phyloP scores from a whole-genome alignment of 257 asterid species.

The Lantana camara region DNA sequence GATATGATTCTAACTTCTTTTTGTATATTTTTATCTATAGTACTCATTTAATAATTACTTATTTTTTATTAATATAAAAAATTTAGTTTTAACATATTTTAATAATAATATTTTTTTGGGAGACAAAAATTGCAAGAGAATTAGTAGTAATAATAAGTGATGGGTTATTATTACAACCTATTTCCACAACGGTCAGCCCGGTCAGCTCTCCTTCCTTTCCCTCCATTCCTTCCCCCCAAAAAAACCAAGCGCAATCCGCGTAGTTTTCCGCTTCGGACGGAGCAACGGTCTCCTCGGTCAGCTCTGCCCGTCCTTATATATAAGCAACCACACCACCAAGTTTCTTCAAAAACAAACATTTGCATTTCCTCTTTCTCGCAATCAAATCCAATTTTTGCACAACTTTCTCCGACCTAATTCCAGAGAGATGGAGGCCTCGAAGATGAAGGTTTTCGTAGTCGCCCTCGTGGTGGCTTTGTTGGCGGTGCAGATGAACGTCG shows the following conservation, averaged over 20 bases:
- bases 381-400: background rate
- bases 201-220: background rate
- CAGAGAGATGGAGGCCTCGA: slow-evolving; percentile 52
- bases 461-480: slow-evolving; percentile 37
- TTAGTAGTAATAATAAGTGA: too few relatives aligned
- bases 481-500: slow-evolving; percentile 13
- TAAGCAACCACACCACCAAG: background rate
- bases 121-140: too few relatives aligned
- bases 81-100: too few relatives aligned
- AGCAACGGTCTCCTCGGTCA: slow-evolving; percentile 45
- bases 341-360: background rate
- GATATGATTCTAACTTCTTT: too few relatives aligned
- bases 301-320: slow-evolving; percentile 37
- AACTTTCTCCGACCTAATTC: background rate
- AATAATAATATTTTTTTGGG: too few relatives aligned
- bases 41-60: too few relatives aligned
- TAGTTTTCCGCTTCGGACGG: background rate
- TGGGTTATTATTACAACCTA: too few relatives aligned
- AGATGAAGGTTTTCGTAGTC: slow-evolving; percentile 41
- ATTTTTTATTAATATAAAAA: too few relatives aligned
- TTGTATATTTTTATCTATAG: too few relatives aligned
- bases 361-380: background rate
- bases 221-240: too few relatives aligned
- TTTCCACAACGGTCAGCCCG: slow-evolving; percentile 34
- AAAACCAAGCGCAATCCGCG: background rate